Percentiles rank a stretch among this genome's conserved stretches.
Conservation (phyloP, 192 early-diverging fungal genomes). For the Linderina pennispora region DNA sequence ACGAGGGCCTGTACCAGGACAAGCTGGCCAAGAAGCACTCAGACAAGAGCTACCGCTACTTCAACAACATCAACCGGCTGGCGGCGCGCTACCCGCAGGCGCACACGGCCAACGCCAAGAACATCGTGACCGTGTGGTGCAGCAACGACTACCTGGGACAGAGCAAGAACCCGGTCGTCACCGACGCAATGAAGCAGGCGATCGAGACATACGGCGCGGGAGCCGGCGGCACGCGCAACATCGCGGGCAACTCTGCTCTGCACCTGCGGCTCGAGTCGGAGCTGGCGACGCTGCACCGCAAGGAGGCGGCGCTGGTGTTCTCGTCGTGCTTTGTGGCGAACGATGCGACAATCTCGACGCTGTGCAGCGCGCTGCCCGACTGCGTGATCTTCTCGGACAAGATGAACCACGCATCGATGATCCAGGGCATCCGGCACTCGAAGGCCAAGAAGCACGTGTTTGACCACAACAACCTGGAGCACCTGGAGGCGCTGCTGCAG, state of each 20-base stretch:
- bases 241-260: slow-evolving; percentile 95
- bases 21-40: slow-evolving; percentile 94
- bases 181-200: slow-evolving; percentile 87
- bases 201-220: slow-evolving; percentile 96
- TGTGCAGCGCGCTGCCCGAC: slow-evolving; percentile 80
- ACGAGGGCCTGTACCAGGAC: slow-evolving; percentile 77
- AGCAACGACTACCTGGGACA: slow-evolving; percentile 99
- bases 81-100: slow-evolving; percentile 89
- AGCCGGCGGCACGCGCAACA: slow-evolving; percentile 98
- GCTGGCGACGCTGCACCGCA: slow-evolving; percentile 89
- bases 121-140: slow-evolving; percentile 98
- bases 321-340: slow-evolving; percentile 98
- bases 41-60: slow-evolving; percentile 98
- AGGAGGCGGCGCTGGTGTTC: slow-evolving; percentile 86
- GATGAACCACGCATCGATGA: slow-evolving; percentile 98
- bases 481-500: slow-evolving; percentile 81
- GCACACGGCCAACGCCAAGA: slow-evolving; percentile 77
- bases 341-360: slow-evolving; percentile 89
- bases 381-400: slow-evolving; percentile 94
- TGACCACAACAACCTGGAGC: slow-evolving; percentile 86
- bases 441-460: slow-evolving; percentile 83
- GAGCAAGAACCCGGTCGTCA: slow-evolving; percentile 80
- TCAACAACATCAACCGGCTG: slow-evolving; percentile 99
- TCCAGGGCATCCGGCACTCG: slow-evolving; percentile 94
- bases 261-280: slow-evolving; percentile 89